Percentiles rank a stretch among this genome's conserved stretches.
Evolutionary conservation across 768 basidiomycete genomes (phyloP).

Genomic region (Boletales sp.): DNA sequence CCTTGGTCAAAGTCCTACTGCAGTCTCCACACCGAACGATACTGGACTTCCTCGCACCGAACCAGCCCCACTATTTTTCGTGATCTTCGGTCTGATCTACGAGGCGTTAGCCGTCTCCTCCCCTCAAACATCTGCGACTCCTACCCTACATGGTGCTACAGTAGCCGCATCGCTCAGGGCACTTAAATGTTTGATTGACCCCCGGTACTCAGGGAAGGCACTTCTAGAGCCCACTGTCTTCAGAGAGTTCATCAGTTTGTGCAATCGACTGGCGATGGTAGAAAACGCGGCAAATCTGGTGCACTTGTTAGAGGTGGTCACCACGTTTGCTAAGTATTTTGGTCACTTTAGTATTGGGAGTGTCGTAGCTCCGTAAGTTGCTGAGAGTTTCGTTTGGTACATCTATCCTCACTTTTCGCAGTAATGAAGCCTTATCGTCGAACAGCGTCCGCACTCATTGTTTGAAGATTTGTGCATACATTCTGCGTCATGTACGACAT

Average conservation of each 20-base stretch:
- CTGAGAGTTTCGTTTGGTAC: neutral
- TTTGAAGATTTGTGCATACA: conserved; percentile 77
- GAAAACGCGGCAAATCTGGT: conserved; percentile 71
- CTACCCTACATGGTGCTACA: conserved; percentile 41
- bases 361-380: conserved; percentile 17
- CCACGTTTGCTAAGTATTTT: conserved; percentile 47
- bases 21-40: conserved; percentile 16
- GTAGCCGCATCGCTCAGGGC: conserved; percentile 68
- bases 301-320: conserved; percentile 67
- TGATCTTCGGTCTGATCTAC: conserved; percentile 90
- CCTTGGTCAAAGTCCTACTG: conserved; percentile 52
- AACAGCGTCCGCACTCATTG: conserved; percentile 56
- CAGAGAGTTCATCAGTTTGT: conserved; percentile 85
- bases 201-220: conserved; percentile 77
- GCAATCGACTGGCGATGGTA: conserved; percentile 87
- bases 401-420: conserved; percentile 2
- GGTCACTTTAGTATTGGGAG: conserved; percentile 26
- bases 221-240: conserved; percentile 80
- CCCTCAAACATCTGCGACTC: conserved; percentile 47
- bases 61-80: conserved; percentile 80
- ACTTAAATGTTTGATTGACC: conserved; percentile 73
- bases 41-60: conserved; percentile 39
- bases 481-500: conserved; percentile 69
- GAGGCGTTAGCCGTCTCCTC: conserved; percentile 75
- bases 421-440: conserved; percentile 31